phyloP scores from a whole-genome alignment of 1,139 yeast species.

The Yamadazyma sp. region DNA sequence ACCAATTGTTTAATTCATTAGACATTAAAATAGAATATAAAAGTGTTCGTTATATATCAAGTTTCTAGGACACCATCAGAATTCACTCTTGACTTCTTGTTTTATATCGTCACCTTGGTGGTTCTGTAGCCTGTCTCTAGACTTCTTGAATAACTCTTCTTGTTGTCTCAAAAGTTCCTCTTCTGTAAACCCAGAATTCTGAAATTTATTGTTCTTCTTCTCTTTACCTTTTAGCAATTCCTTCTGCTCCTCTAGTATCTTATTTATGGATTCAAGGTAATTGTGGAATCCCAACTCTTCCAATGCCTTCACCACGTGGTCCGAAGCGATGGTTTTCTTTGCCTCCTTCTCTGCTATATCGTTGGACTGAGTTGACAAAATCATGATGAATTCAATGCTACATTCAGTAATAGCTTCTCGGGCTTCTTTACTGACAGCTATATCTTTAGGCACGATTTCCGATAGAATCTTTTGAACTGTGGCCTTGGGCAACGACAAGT shows the following conservation, averaged over 20 bases:
- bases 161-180: slow-evolving; percentile 91
- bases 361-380: slow-evolving; percentile 87
- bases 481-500: slow-evolving; percentile 59
- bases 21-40: slow-evolving; percentile 1
- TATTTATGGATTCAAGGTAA: slow-evolving; percentile 79
- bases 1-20: slow-evolving; percentile 3
- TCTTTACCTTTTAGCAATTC: slow-evolving; percentile 87
- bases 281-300: slow-evolving; percentile 85
- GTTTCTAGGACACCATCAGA: neutral
- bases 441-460: slow-evolving; percentile 83
- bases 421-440: slow-evolving; percentile 89
- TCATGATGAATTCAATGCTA: slow-evolving; percentile 94
- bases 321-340: slow-evolving; percentile 94
- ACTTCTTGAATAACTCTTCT: slow-evolving; percentile 86
- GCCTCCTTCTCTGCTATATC: slow-evolving; percentile 97
- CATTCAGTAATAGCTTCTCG: slow-evolving; percentile 94
- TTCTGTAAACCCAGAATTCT: slow-evolving; percentile 86
- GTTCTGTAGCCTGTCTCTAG: slow-evolving; percentile 70
- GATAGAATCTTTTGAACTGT: slow-evolving; percentile 94
- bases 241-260: slow-evolving; percentile 82
- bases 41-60: neutral
- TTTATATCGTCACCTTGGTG: slow-evolving; percentile 8
- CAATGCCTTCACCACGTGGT: slow-evolving; percentile 90
- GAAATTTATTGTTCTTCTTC: slow-evolving; percentile 88
- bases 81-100: slow-evolving; percentile 12